Evolutionary conservation across 305 asterid genomes (phyloP).

Genomic region (Striga hermonthica): DNA sequence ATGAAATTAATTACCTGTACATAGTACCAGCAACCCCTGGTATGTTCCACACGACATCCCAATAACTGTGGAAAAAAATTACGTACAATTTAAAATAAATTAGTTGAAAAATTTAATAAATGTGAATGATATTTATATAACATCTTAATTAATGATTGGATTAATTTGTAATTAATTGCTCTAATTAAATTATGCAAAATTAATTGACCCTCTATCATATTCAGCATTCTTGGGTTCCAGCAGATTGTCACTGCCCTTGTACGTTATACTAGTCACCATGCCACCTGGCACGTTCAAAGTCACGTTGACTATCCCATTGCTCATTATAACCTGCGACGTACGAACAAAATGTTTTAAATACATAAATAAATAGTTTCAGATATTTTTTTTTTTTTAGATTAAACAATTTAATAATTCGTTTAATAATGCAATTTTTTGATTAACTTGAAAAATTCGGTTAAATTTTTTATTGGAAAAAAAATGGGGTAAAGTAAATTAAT

Average conservation of each 20-base stretch:
- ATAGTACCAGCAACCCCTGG: conserved; percentile 17
- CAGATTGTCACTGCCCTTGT: conserved; percentile 47
- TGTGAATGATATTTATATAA: no score
- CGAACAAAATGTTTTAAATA: neutral
- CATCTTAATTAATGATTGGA: no score
- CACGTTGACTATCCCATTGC: conserved; percentile 35
- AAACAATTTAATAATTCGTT: no score
- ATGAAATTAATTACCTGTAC: conserved; percentile 38
- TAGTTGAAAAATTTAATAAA: no score
- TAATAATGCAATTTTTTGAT: no score
- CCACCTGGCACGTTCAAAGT: conserved; percentile 45
- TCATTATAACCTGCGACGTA: conserved; percentile 36
- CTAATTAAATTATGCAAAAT: no score
- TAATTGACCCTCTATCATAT: conserved; percentile 41
- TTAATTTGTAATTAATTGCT: no score
- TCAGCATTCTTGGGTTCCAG: conserved; percentile 35
- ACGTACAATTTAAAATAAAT: no score
- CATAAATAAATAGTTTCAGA: no score
- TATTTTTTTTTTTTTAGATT: no score
- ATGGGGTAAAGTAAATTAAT: neutral
- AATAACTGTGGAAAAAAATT: conserved; percentile 43
- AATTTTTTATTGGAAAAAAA: no score
- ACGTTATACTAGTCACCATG: conserved; percentile 34
- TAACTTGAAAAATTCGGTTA: no score
- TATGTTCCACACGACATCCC: conserved; percentile 42